A percentile compares a stretch with the other conserved stretches of the same genome.
Conservation (phyloP, 2,329 filamentous ascomycete genomes). For the Calonectria ilicicola region DNA sequence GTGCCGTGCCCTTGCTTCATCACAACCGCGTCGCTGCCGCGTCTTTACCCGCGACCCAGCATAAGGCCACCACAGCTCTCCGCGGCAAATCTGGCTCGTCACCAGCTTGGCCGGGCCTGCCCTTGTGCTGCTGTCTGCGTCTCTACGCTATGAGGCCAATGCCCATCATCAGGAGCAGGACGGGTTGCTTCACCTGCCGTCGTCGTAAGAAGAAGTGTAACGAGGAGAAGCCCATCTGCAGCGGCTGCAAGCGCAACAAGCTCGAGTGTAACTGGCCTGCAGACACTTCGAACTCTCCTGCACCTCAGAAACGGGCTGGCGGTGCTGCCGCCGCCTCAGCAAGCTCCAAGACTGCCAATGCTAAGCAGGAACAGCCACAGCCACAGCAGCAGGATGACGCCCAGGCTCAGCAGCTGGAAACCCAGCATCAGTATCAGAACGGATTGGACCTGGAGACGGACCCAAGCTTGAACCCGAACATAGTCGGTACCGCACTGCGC, state of each 20-base stretch:
- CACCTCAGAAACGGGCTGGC: slow-evolving; percentile 25
- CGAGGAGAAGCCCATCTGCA: slow-evolving; percentile 64
- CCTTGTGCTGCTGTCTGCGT: background rate
- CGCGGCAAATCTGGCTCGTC: slow-evolving; percentile 20
- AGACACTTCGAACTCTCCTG: slow-evolving; percentile 27
- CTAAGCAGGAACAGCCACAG: slow-evolving; percentile 21
- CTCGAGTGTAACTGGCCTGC: slow-evolving; percentile 64
- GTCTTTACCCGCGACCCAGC: background rate
- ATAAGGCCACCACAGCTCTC: slow-evolving; percentile 8
- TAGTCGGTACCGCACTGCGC: slow-evolving; percentile 21
- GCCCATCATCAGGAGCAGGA: slow-evolving; percentile 52
- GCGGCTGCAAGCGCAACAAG: slow-evolving; percentile 64
- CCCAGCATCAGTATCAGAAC: slow-evolving; percentile 11
- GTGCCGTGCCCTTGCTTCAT: background rate
- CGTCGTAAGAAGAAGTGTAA: slow-evolving; percentile 67
- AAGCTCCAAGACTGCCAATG: slow-evolving; percentile 5
- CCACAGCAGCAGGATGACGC: slow-evolving; percentile 8
- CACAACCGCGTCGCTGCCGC: slow-evolving; percentile 5
- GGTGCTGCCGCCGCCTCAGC: slow-evolving; percentile 7
- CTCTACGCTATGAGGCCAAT: slow-evolving; percentile 42
- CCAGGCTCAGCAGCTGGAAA: slow-evolving; percentile 16
- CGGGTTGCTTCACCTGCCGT: slow-evolving; percentile 62
- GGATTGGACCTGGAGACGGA: slow-evolving; percentile 28
- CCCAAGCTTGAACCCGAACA: slow-evolving; percentile 19
- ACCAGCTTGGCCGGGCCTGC: background rate